These are phyloP conservation scores for Agapanthus africanus DNA, from an alignment of 106 monocot species.

Conservation along the genomic window DNA sequence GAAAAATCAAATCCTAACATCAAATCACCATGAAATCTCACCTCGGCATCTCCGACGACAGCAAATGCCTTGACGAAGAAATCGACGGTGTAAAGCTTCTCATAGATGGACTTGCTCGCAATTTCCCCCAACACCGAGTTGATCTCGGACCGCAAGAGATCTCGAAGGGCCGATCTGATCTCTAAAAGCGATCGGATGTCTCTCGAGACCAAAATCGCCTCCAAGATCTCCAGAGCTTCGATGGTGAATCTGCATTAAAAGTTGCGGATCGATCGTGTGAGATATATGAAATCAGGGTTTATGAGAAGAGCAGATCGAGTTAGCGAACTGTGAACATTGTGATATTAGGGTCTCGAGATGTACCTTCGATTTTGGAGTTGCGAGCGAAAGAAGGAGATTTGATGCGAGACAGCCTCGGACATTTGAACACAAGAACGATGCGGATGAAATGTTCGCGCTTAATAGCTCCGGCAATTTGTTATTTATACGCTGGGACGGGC, in stretches of 20 bases:
- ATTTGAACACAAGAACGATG: constrained; percentile 12
- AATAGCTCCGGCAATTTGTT: not conserved
- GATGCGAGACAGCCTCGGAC: constrained; percentile 7
- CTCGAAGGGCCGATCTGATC: constrained; percentile 33
- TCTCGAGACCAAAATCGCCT: constrained; percentile 40
- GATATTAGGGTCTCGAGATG: not conserved
- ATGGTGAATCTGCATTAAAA: constrained; percentile 35
- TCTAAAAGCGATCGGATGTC: constrained; percentile 45
- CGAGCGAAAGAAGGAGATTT: constrained; percentile 23
- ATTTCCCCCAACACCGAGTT: constrained; percentile 27
- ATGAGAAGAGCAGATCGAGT: not conserved
- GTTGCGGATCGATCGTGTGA: too few species aligned
- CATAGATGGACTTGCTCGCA: constrained; percentile 15
- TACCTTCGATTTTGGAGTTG: constrained; percentile 30
- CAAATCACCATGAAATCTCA: constrained; percentile 9
- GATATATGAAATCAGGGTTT: too few species aligned
- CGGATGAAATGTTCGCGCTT: not conserved
- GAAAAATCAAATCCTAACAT: not conserved
- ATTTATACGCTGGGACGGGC: not conserved
- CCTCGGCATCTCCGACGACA: constrained; percentile 75
- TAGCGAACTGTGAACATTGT: not conserved
- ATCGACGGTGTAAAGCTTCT: constrained; percentile 49
- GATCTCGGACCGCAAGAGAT: constrained; percentile 42
- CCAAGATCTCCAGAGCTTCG: constrained; percentile 44
- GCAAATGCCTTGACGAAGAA: constrained; percentile 84